These are phyloP conservation scores for Boletus pseudo-olivaceus DNA, from an alignment of 768 basidiomycete species.

Conservation along the genomic window DNA sequence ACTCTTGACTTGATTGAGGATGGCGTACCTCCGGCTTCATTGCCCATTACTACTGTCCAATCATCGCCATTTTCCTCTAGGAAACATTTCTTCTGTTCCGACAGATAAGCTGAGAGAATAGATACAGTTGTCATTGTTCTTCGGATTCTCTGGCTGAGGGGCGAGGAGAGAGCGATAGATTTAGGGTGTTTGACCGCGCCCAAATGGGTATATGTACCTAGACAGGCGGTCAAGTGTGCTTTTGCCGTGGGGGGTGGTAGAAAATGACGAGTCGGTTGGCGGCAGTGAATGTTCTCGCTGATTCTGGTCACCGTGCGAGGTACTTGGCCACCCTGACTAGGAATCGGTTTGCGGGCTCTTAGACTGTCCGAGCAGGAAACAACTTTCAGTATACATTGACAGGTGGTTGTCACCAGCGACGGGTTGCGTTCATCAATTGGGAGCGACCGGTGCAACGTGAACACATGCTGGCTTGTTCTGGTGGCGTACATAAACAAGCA, in stretches of 20 bases:
- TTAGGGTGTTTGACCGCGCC: not conserved
- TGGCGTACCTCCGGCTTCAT: constrained; percentile 86
- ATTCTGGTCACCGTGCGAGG: not conserved
- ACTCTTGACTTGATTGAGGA: not conserved
- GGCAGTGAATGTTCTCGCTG: not conserved
- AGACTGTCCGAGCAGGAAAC: not conserved
- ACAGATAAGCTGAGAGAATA: constrained; percentile 38
- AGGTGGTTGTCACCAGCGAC: not conserved
- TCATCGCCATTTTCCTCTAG: constrained; percentile 52
- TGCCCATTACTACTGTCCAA: constrained; percentile 92
- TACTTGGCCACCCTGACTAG: not conserved
- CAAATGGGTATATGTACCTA: not conserved
- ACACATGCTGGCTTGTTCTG: not conserved
- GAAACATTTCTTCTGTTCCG: constrained; percentile 55
- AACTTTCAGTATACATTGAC: not conserved
- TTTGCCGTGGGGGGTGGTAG: not conserved
- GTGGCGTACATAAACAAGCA: constrained; percentile 7
- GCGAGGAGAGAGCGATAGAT: not conserved
- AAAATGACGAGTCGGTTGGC: not conserved
- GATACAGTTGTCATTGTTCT: constrained; percentile 21
- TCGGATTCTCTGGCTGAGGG: not conserved
- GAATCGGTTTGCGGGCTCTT: not conserved
- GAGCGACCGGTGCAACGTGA: not conserved
- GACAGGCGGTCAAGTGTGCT: not conserved
- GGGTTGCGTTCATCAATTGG: not conserved